Evolutionary conservation across 2,329 filamentous ascomycete species (phyloP), one percentile per base, ranked within the genome.

Genomic region (Fusarium sp.): DNA sequence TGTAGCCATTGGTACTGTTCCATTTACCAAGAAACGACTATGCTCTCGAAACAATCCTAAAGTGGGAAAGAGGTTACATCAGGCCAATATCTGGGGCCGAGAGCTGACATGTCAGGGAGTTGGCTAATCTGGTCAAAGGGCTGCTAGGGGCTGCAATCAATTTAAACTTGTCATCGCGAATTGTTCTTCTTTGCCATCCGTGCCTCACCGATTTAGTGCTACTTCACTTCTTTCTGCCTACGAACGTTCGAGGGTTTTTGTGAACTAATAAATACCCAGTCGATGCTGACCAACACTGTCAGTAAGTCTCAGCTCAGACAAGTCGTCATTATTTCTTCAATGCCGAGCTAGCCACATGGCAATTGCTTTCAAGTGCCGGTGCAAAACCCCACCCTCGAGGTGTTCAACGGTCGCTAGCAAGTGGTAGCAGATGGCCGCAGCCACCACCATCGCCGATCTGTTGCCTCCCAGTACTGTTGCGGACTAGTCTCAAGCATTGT

Each of bases 401-500:
- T 62, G 38, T 39, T 38, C 35, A 68, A 68, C 58, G 65, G 65
- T 52, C 50, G n/a, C 50, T 67, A 61, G 45, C 49, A 31, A 55
- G 55, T 50, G 56, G 33, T 45, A 41, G 45, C 50, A 60, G 35
- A 47, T 39, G 36, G 20, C 42, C 22, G 35, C 36, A 54, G 59
- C 66, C 62, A 39, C 56, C 42, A 49, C 54, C 54, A 52, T 62
- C 46, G 54, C 29, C 44, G 46, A 64, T 73, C 42, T 49, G 41
- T 49, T 49, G 20, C 31, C 57, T 55, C 31, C 33, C 38, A 65
- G 20, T 18, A 27, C 38, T 49, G 25, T 18, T 38, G 33, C 20
- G 38, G 33, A 31, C 65, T 76, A 76, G 54, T 80, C 79, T 27
- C 77, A 78, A 5, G 68, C 55, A 27, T 74, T 78, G 59, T 60